Percentiles rank a stretch among this genome's conserved stretches.
phyloP scores from a whole-genome alignment of 495 filamentous ascomycete genomes.

The Platismatia glauca region DNA sequence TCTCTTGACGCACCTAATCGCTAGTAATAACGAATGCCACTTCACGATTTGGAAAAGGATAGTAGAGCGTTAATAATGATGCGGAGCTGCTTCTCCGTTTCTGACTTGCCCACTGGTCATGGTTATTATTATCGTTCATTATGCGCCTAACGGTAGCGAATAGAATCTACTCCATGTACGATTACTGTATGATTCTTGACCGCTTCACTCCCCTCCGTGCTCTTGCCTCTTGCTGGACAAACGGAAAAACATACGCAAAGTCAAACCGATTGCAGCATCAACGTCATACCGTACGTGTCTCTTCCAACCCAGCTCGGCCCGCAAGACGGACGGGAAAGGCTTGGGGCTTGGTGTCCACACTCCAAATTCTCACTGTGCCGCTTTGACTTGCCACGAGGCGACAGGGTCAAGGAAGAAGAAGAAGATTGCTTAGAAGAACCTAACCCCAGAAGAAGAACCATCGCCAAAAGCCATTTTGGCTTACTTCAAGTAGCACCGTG shows the following conservation, averaged over 20 bases:
- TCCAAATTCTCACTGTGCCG: neutral
- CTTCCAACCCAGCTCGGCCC: neutral
- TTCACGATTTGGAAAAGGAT: neutral
- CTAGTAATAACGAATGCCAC: neutral
- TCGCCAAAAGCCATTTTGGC: too few species aligned
- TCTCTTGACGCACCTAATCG: conserved; percentile 4
- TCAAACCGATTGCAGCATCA: neutral
- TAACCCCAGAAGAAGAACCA: neutral
- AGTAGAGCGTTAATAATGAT: too few species aligned
- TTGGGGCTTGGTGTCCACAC: neutral
- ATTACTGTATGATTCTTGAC: too few species aligned
- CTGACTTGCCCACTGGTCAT: too few species aligned
- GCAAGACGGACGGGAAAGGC: neutral
- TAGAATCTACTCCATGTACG: too few species aligned
- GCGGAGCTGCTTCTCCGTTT: neutral
- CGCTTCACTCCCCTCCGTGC: too few species aligned
- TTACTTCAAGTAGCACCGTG: neutral
- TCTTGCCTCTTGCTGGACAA: too few species aligned
- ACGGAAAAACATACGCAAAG: too few species aligned
- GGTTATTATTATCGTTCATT: too few species aligned
- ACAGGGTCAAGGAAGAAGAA: neutral
- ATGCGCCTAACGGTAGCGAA: too few species aligned
- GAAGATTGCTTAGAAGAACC: too few species aligned
- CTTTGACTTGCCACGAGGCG: neutral
- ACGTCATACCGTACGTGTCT: neutral